A percentile compares a stretch with the other conserved stretches of the same genome.
These are phyloP conservation scores for Trypanosoma platydactyli DNA, from an alignment of 208 protist species.

Conservation along the genomic window DNA sequence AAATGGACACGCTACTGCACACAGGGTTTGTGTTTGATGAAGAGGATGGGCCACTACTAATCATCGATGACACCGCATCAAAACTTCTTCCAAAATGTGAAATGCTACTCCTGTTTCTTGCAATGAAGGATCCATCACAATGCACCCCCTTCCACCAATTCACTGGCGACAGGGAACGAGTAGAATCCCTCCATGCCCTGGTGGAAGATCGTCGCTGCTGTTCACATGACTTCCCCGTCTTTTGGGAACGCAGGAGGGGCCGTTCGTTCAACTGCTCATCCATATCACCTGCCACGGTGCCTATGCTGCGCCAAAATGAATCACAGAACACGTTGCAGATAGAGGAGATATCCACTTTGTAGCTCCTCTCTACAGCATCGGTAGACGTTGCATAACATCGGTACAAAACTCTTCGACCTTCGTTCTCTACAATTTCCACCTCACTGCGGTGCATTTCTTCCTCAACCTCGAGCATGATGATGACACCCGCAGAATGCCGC, in stretches of 20 bases:
- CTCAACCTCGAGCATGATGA: slow-evolving; percentile 8
- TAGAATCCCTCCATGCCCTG: too few relatives aligned
- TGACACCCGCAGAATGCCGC: background rate
- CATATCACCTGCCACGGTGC: background rate
- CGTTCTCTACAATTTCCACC: slow-evolving; percentile 24
- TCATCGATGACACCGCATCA: background rate
- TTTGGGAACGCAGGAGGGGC: background rate
- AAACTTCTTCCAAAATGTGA: background rate
- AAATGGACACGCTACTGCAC: background rate
- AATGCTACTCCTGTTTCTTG: too few relatives aligned
- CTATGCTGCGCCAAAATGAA: background rate
- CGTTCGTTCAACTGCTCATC: background rate
- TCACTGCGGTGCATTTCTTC: slow-evolving; percentile 19
- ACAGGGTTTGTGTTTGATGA: background rate
- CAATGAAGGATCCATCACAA: background rate
- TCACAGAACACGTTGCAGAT: background rate
- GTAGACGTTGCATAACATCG: background rate
- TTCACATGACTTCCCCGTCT: too few relatives aligned
- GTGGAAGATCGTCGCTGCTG: background rate
- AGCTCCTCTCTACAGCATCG: background rate
- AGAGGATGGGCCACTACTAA: background rate
- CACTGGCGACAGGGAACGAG: too few relatives aligned
- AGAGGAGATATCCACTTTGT: background rate
- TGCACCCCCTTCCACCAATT: background rate
- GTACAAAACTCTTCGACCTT: slow-evolving; percentile 5